Evolutionary conservation across 495 filamentous ascomycete genomes (phyloP), one percentile per base, ranked within the genome.

Genomic region (Aspergillus ellipticus): DNA sequence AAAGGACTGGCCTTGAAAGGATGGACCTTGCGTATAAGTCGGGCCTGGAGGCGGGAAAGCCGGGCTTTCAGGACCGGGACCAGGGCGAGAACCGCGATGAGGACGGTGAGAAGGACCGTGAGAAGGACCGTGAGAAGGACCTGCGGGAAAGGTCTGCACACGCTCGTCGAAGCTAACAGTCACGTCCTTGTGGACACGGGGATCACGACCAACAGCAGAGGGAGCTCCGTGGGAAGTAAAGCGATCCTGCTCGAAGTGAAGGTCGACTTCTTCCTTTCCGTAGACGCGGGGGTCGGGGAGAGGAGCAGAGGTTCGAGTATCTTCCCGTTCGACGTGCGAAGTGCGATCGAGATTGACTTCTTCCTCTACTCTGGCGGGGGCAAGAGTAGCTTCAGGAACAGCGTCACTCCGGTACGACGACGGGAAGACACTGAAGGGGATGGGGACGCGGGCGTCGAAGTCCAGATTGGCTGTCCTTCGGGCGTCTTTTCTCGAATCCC

Each of bases 341-440:
- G 79, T 69, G 80, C 76, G 80, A 81, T 90, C 87, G 73, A 91
- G 82, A 70, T 88, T 85, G 78, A 87, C 85, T 78, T 94, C 87
- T 77, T 88, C 87, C 84, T 97, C 89, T 85, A 92, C 87, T 84
- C 82, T 83, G 17, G 46, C 60, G 26, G 59, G n/a, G 77, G 78
- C 85, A 74, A 81, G 83, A 77, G 86, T 85, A 81, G 85, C 81
- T 78, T 87, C 84, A 76, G 82, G 85, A 82, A 85, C 88, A 83
- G 84, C 83, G 85, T 94, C 89, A 82, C 80, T 87, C 86, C 88
- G 85, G 84, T 96, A 97, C 75, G 93, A 89, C 73, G 91, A 96
- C 81, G 93, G 93, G 87, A 97, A 96, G 87, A 97, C 87, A 86
- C 92, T 96, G 86, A 96, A 93, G 76, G 93, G 93, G 77, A 97